These are phyloP conservation scores for Asclepias syriaca DNA, from an alignment of 257 asterid genomes.

Conservation along the genomic window DNA sequence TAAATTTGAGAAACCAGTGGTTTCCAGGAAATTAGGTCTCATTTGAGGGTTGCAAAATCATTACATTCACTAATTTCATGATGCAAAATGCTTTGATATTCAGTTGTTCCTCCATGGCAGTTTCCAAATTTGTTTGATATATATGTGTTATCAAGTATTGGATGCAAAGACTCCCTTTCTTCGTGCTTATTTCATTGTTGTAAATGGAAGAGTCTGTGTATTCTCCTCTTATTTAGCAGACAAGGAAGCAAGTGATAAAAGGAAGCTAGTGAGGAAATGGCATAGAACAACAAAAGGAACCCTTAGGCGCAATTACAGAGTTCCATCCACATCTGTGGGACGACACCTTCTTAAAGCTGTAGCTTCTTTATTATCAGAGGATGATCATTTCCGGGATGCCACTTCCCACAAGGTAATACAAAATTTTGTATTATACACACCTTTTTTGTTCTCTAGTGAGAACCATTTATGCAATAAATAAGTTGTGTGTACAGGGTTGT, in stretches of 20 bases:
- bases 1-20: too few species aligned
- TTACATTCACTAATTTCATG: background rate
- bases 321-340: constrained; percentile 82
- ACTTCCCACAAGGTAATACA: constrained; percentile 88
- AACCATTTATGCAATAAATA: too few species aligned
- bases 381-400: constrained; percentile 91
- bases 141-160: background rate
- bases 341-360: constrained; percentile 67
- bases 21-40: too few species aligned
- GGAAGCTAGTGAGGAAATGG: constrained; percentile 93
- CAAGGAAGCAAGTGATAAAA: constrained; percentile 70
- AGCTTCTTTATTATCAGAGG: constrained; percentile 85
- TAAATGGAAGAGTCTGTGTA: constrained; percentile 11
- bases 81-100: background rate
- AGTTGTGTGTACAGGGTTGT: constrained; percentile 52
- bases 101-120: background rate
- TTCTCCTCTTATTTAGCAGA: constrained; percentile 36
- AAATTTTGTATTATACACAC: background rate
- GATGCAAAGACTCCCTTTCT: background rate
- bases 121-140: background rate
- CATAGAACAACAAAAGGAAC: constrained; percentile 97
- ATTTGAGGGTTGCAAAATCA: too few species aligned
- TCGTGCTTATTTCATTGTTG: background rate
- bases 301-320: constrained; percentile 79
- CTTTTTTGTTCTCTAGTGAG: too few species aligned